A percentile compares a stretch with the other conserved stretches of the same genome.
These are phyloP conservation scores for Rutstroemia sydowiana DNA, from an alignment of 2,329 filamentous ascomycete species.

Conservation along the genomic window DNA sequence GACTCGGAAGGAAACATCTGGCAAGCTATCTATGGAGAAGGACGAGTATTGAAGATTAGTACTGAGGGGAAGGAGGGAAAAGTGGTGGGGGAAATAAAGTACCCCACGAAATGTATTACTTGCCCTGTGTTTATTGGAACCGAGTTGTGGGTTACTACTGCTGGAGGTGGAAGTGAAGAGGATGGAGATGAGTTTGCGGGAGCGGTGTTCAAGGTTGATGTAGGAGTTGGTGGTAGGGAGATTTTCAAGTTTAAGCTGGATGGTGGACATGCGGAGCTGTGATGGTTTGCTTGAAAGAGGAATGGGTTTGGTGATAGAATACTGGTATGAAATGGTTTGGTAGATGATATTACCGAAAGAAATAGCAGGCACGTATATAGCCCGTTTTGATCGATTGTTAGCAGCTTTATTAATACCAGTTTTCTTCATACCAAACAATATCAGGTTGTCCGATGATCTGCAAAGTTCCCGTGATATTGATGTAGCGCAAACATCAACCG, in stretches of 20 bases:
- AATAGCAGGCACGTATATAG: too few relatives aligned
- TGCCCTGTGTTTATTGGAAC: constrained; percentile 74
- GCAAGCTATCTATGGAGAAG: constrained; percentile 77
- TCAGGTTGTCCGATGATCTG: too few relatives aligned
- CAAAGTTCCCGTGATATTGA: too few relatives aligned
- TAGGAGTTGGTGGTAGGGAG: constrained; percentile 60
- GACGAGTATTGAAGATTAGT: constrained; percentile 63
- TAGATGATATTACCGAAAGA: too few relatives aligned
- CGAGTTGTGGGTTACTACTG: constrained; percentile 72
- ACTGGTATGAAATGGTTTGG: too few relatives aligned
- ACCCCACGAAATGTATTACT: constrained; percentile 74
- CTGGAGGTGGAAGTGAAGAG: constrained; percentile 57
- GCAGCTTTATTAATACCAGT: too few relatives aligned
- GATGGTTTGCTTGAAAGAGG: not conserved
- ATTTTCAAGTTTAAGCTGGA: constrained; percentile 54
- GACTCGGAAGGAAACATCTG: constrained; percentile 83
- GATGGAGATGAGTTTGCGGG: constrained; percentile 60
- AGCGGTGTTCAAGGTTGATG: constrained; percentile 67
- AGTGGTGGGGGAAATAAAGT: constrained; percentile 66
- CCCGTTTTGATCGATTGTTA: too few relatives aligned
- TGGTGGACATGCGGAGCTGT: constrained; percentile 5
- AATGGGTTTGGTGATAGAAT: not conserved
- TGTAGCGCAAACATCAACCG: too few relatives aligned
- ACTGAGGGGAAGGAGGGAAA: constrained; percentile 56
- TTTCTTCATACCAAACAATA: too few relatives aligned